Percentiles rank a stretch among this genome's conserved stretches.
These are phyloP conservation scores for Plasmodium blacklocki DNA, from an alignment of 169 alveolate genomes.

Conservation along the genomic window DNA sequence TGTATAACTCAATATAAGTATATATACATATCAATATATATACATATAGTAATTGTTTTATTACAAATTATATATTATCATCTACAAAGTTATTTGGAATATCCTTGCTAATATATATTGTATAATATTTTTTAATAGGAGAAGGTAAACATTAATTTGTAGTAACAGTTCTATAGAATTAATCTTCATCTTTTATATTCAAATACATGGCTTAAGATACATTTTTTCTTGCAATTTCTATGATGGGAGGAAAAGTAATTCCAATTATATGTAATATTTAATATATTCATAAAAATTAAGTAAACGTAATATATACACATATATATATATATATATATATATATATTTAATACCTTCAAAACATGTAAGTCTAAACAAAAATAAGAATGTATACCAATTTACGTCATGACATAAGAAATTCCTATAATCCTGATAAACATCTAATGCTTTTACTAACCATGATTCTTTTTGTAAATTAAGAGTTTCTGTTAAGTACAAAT, in stretches of 20 bases:
- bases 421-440: slow-evolving; percentile 31
- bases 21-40: not conserved
- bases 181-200: slow-evolving; percentile 33
- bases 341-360: slow-evolving; percentile 24
- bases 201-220: slow-evolving; percentile 55
- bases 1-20: no score
- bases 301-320: not conserved
- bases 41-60: no score
- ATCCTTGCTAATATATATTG: slow-evolving; percentile 11
- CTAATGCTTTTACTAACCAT: not conserved
- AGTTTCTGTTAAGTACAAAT: slow-evolving; percentile 4
- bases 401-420: slow-evolving; percentile 48
- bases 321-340: not conserved
- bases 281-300: not conserved
- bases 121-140: slow-evolving; percentile 31
- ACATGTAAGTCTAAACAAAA: slow-evolving; percentile 31
- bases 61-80: slow-evolving; percentile 23
- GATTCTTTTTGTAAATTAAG: slow-evolving; percentile 9
- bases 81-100: slow-evolving; percentile 31
- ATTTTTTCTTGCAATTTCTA: slow-evolving; percentile 36
- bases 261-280: not conserved
- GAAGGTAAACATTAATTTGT: slow-evolving; percentile 67
- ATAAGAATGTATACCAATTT: slow-evolving; percentile 54
- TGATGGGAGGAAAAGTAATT: not conserved
- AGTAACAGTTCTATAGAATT: slow-evolving; percentile 7